Evolutionary conservation across 2,329 filamentous ascomycete genomes (phyloP).

Genomic region (Calonectria fujianensis): DNA sequence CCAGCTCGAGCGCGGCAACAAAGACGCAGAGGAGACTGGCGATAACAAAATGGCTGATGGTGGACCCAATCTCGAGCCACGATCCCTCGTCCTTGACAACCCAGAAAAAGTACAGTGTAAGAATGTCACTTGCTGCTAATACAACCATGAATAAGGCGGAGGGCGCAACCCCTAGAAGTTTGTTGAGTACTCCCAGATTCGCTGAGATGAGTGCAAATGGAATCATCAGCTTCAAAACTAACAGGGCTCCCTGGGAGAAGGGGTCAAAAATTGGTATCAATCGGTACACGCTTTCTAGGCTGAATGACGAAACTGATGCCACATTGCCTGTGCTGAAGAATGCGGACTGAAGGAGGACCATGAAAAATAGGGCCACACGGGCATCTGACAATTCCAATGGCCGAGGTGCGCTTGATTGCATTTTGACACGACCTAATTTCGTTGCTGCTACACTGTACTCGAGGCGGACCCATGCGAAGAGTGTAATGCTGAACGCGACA

Average conservation of each 20-base stretch:
- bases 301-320: conserved; percentile 94
- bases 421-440: conserved; percentile 49
- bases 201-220: conserved; percentile 95
- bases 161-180: conserved; percentile 86
- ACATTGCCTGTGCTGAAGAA: conserved; percentile 99
- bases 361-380: conserved; percentile 94
- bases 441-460: conserved; percentile 80
- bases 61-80: conserved; percentile 98
- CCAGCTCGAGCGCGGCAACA: conserved; percentile 88
- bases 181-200: conserved; percentile 95
- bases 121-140: conserved; percentile 91
- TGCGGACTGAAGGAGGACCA: conserved; percentile 93
- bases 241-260: conserved; percentile 90
- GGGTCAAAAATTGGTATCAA: conserved; percentile 95
- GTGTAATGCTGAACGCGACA: conserved; percentile 86
- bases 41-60: conserved; percentile 96
- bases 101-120: conserved; percentile 98
- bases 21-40: conserved; percentile 93
- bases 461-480: conserved; percentile 93
- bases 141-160: conserved; percentile 95
- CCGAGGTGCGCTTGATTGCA: conserved; percentile 67
- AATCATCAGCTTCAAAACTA: conserved; percentile 92
- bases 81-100: conserved; percentile 97
- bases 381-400: conserved; percentile 87
- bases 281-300: conserved; percentile 90